Evolutionary conservation across 352 stramenopile species (phyloP), one percentile per base, ranked within the genome.

Genomic region (Lagenidium giganteum): DNA sequence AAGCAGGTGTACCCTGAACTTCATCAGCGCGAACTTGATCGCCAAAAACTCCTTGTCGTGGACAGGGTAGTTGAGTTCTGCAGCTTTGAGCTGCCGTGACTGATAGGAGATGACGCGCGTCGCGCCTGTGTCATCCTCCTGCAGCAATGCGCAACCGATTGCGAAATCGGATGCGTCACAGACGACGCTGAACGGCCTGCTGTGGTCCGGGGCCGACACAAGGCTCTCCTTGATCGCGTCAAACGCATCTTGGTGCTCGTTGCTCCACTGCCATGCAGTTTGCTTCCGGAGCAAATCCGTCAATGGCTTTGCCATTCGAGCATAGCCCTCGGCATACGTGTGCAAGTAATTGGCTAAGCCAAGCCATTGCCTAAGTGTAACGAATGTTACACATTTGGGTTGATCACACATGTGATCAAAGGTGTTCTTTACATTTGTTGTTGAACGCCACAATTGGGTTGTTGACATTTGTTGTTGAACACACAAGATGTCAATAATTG

Each of bases 91-190:
- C 2, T 57, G 45, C 3, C 43, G 33, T 1, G 51, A 51, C 29
- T 60, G 45, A 25, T 53, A 60, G 3, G 27, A 44, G n/a, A 57
- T 21, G 6, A 54, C 47, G 16, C 51, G 45, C 24, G 58, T 30
- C 4, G 12, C 11, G 1, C 44, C 46, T 5, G 13, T 21, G 26
- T 13, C 27, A 22, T 57, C 44, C 6, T 14, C 3, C 26, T 61
- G 52, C 23, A 52, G 24, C 46, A 38, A 17, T 20, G 32, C 32
- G 41, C 36, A 55, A 2, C 57, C 52, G 8, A 61, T 25, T 8
- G 24, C 23, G 7, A 61, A 51, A 4, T 39, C 5, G 8, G 9
- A 21, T 6, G 25, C 44, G 30, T 43, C 8, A 18, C 32, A 38
- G 7, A 38, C 32, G 8, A 38, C 32, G 20, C n/a, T 8, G 16